Conservation (phyloP, 1,284 basidiomycete genomes). For the Papiliotrema fonsecae region DNA sequence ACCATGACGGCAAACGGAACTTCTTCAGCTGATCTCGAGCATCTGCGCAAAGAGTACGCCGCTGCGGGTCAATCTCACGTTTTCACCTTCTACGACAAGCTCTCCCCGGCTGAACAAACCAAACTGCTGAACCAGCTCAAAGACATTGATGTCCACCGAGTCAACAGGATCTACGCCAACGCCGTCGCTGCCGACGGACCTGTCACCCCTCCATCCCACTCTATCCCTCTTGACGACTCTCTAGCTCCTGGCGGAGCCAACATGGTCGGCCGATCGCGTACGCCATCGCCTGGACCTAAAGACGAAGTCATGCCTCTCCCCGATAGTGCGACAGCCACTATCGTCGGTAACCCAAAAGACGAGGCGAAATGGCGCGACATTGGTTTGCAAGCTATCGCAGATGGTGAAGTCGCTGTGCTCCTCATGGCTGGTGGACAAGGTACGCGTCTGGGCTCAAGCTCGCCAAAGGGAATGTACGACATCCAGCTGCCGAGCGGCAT, state of each 20-base stretch:
- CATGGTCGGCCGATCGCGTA: conserved; percentile 27
- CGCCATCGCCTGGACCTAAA: conserved; percentile 22
- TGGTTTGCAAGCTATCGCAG: conserved; percentile 75
- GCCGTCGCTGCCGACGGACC: conserved; percentile 67
- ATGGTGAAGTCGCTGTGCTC: conserved; percentile 82
- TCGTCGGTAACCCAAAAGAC: conserved; percentile 56
- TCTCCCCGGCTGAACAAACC: conserved; percentile 62
- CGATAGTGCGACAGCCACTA: conserved; percentile 63
- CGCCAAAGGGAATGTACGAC: conserved; percentile 97
- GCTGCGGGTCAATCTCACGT: conserved; percentile 83
- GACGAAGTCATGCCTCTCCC: conserved; percentile 60
- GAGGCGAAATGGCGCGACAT: conserved; percentile 64
- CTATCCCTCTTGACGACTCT: conserved; percentile 57
- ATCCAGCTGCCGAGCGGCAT: conserved; percentile 90
- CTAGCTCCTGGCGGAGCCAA: conserved; percentile 53
- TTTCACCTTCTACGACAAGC: conserved; percentile 76
- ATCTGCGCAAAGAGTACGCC: conserved; percentile 55
- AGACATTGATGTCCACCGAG: conserved; percentile 78
- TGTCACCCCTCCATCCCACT: conserved; percentile 20
- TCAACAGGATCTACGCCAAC: conserved; percentile 80
- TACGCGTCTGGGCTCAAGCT: conserved; percentile 82
- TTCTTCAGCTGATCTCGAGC: not conserved
- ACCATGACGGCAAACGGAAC: not conserved
- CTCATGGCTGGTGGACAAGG: conserved; percentile 99
- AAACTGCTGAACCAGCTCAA: conserved; percentile 69